Evolutionary conservation across 768 basidiomycete genomes (phyloP).

Genomic region (Kwoniella newhampshirensis): DNA sequence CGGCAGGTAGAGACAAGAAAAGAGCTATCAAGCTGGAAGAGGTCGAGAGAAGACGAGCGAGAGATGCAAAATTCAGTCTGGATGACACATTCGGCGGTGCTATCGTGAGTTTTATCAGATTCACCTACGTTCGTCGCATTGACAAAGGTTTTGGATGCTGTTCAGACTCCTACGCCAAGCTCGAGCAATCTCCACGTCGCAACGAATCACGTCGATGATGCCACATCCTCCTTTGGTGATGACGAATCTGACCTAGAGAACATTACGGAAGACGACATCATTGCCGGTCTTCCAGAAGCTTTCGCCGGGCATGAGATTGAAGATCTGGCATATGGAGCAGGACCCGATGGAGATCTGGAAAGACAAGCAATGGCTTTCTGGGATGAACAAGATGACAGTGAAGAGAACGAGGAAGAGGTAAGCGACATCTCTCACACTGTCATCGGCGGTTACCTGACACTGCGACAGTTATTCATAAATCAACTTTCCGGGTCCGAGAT

Average conservation of each 20-base stretch:
- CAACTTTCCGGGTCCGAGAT: conserved; percentile 44
- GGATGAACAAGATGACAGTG: conserved; percentile 31
- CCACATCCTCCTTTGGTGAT: conserved; percentile 37
- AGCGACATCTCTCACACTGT: conserved; percentile 6
- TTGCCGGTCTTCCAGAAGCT: conserved; percentile 31
- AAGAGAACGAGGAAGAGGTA: conserved; percentile 41
- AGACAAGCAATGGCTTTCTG: conserved; percentile 23
- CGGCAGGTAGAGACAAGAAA: conserved; percentile 38
- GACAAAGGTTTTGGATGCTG: too few relatives aligned
- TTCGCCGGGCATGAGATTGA: conserved; percentile 47
- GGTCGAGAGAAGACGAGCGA: conserved; percentile 36
- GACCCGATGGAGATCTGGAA: conserved; percentile 31
- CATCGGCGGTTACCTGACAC: not conserved
- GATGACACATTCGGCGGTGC: conserved; percentile 13
- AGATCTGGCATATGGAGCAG: conserved; percentile 45
- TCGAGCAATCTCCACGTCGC: not conserved
- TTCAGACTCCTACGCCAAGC: conserved; percentile 13
- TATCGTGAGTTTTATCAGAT: conserved; percentile 13
- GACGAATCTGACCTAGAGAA: conserved; percentile 37
- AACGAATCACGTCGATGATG: conserved; percentile 17
- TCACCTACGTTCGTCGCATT: too few relatives aligned
- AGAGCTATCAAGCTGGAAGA: conserved; percentile 34
- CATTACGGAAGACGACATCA: conserved; percentile 28
- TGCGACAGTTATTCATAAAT: conserved; percentile 33
- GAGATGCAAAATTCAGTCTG: conserved; percentile 43